phyloP scores from a whole-genome alignment of 2,329 filamentous ascomycete species.

The Onygenales sp. region DNA sequence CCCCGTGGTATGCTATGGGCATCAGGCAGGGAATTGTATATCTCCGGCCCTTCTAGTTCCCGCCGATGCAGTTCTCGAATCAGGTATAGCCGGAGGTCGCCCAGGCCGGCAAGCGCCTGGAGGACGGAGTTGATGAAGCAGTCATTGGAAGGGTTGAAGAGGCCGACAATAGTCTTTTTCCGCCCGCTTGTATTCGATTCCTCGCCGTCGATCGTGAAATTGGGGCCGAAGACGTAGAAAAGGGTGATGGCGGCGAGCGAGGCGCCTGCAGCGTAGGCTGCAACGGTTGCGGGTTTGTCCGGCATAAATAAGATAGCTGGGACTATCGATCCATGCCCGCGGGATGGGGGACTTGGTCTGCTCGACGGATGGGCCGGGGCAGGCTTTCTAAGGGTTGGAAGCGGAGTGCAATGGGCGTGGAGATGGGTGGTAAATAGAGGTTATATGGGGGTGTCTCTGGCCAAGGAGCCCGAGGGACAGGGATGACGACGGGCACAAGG shows the following conservation, averaged over 20 bases:
- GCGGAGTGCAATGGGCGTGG: not conserved
- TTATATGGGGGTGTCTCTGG: too few relatives aligned
- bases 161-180: slow-evolving; percentile 80
- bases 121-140: slow-evolving; percentile 96
- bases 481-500: too few relatives aligned
- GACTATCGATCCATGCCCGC: not conserved
- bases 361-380: not conserved
- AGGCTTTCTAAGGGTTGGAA: too few relatives aligned
- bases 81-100: slow-evolving; percentile 80
- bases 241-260: slow-evolving; percentile 90
- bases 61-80: slow-evolving; percentile 85
- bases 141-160: slow-evolving; percentile 87
- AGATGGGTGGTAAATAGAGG: too few relatives aligned
- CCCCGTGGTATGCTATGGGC: slow-evolving; percentile 24
- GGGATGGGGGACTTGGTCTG: not conserved
- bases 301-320: slow-evolving; percentile 50
- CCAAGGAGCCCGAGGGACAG: too few relatives aligned
- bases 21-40: slow-evolving; percentile 58
- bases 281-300: slow-evolving; percentile 71
- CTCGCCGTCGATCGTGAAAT: slow-evolving; percentile 85
- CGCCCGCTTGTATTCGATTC: slow-evolving; percentile 50
- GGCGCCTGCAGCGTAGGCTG: slow-evolving; percentile 89
- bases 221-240: slow-evolving; percentile 97
- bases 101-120: slow-evolving; percentile 82
- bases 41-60: slow-evolving; percentile 63